Percentiles rank a stretch among this genome's conserved stretches.
phyloP scores from a whole-genome alignment of 257 asterid genomes.

The Gentiana dahurica region DNA sequence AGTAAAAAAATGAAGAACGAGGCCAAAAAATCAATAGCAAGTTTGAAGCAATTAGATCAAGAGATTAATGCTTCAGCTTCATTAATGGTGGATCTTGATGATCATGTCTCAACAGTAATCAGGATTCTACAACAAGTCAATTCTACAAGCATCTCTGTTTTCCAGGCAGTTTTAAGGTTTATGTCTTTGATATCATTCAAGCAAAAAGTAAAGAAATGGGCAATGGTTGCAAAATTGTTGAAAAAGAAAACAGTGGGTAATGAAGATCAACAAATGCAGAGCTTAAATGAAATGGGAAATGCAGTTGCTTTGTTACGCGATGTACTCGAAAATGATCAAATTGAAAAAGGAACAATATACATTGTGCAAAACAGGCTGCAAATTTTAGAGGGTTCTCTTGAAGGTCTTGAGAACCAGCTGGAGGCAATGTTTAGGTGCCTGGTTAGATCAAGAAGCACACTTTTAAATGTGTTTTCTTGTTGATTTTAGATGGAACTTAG shows the following conservation, averaged over 20 bases:
- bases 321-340: too few species aligned
- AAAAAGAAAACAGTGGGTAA: too few species aligned
- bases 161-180: slow-evolving; percentile 13
- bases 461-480: slow-evolving; percentile 19
- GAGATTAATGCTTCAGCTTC: slow-evolving; percentile 2
- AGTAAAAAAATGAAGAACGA: slow-evolving; percentile 16
- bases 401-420: slow-evolving; percentile 19
- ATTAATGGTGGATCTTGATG: slow-evolving; percentile 10
- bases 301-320: too few species aligned
- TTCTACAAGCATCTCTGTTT: slow-evolving; percentile 9
- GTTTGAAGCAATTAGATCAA: slow-evolving; percentile 13
- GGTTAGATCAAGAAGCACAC: slow-evolving; percentile 26
- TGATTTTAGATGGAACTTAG: neutral
- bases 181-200: slow-evolving; percentile 19
- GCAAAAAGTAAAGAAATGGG: slow-evolving; percentile 15
- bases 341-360: slow-evolving; percentile 2
- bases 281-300: too few species aligned
- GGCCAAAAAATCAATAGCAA: slow-evolving; percentile 1
- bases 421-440: slow-evolving; percentile 22
- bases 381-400: slow-evolving; percentile 16
- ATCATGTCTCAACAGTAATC: slow-evolving; percentile 16
- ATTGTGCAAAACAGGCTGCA: slow-evolving; percentile 19
- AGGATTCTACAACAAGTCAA: slow-evolving; percentile 15
- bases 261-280: too few species aligned
- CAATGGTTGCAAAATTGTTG: slow-evolving; percentile 18